Evolutionary conservation across 352 stramenopile genomes (phyloP).

Genomic region (Blastocystis sp.): DNA sequence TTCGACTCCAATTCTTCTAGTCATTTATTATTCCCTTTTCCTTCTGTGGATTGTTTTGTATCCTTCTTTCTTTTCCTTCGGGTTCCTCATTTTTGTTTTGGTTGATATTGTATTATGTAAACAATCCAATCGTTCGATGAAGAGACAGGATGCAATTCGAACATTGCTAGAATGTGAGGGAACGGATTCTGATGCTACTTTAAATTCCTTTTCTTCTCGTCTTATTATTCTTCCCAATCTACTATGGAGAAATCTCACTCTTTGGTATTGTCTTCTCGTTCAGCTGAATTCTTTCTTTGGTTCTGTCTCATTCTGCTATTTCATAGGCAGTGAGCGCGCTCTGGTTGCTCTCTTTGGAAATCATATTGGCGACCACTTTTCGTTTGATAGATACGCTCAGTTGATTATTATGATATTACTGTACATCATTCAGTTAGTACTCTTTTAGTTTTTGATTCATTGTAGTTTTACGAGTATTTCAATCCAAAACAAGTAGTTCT

Average conservation of each 20-base stretch:
- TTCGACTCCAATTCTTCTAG: neutral
- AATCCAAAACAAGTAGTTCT: neutral
- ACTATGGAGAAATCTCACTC: neutral
- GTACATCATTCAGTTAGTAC: neutral
- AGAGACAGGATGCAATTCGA: neutral
- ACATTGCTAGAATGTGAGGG: too few relatives aligned
- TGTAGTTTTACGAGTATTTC: slow-evolving; percentile 10
- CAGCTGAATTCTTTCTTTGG: neutral
- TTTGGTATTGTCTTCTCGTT: neutral
- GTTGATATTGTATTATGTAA: neutral
- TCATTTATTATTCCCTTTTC: neutral
- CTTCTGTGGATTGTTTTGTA: slow-evolving; percentile 1
- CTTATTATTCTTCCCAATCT: neutral
- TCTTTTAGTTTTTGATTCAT: neutral
- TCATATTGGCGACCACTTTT: neutral
- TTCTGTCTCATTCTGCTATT: neutral
- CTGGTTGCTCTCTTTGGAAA: neutral
- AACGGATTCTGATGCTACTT: neutral
- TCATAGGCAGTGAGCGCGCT: neutral
- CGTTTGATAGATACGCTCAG: neutral
- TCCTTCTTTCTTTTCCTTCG: neutral
- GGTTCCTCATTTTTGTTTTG: neutral
- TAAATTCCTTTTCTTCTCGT: neutral
- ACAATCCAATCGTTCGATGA: neutral
- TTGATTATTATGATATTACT: neutral